A percentile compares a stretch with the other conserved stretches of the same genome.
These are phyloP conservation scores for Choiromyces venosus DNA, from an alignment of 495 filamentous ascomycete species.

Conservation along the genomic window DNA sequence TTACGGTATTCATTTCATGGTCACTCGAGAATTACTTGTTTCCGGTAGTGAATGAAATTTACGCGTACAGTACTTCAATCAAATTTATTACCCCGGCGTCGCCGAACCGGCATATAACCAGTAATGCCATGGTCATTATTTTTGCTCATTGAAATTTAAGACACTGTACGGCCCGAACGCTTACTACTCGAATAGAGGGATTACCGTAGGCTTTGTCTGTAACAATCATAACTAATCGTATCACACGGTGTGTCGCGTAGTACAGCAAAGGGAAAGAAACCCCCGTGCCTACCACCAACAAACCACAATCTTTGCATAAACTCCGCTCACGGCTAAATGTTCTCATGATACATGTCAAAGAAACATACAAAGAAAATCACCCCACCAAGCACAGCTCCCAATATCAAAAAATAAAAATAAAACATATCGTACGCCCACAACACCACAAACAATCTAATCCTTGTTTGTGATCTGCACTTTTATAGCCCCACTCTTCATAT, in stretches of 20 bases:
- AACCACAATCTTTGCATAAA: not conserved
- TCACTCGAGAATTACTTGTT: no score
- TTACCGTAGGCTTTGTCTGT: not conserved
- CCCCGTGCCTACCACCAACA: no score
- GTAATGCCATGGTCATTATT: not conserved
- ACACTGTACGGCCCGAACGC: not conserved
- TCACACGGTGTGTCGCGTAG: no score
- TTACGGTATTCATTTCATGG: no score
- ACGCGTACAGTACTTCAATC: no score
- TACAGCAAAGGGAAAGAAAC: no score
- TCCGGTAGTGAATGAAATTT: no score
- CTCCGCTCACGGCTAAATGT: not conserved
- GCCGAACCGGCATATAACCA: no score
- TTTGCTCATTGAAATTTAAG: not conserved
- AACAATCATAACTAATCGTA: not conserved
- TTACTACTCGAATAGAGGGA: not conserved
- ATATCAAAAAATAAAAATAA: not conserved
- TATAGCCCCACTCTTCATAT: constrained; percentile 88
- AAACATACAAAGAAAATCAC: not conserved
- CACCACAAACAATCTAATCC: constrained; percentile 24
- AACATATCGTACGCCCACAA: not conserved
- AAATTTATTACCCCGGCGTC: no score
- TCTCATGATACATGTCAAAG: not conserved
- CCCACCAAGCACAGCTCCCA: not conserved
- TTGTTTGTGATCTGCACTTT: constrained; percentile 83